Evolutionary conservation across 768 basidiomycete species (phyloP).

Genomic region (Trametes cingulata): DNA sequence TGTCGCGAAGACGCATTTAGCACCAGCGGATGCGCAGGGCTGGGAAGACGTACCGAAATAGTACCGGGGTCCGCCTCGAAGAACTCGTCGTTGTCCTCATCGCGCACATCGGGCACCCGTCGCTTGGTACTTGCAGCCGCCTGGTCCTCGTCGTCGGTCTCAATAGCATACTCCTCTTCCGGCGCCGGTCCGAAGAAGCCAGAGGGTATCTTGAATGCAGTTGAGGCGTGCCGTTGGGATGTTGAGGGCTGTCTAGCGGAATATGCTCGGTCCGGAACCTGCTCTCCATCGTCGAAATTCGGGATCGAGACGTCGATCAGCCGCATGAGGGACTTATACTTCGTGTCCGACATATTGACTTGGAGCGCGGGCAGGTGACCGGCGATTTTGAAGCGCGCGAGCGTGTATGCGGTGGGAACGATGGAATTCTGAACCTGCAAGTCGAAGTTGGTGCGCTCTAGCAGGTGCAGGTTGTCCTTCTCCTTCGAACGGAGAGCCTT

Average conservation of each 20-base stretch:
- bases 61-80: conserved; percentile 69
- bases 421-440: conserved; percentile 92
- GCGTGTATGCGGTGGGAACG: conserved; percentile 75
- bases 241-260: conserved; percentile 7
- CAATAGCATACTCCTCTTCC: conserved; percentile 69
- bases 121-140: conserved; percentile 13
- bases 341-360: conserved; percentile 87
- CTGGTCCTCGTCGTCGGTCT: conserved; percentile 48
- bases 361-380: conserved; percentile 86
- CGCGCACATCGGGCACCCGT: conserved; percentile 32
- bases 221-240: conserved; percentile 22
- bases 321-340: conserved; percentile 91
- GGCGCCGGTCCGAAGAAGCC: conserved; percentile 51
- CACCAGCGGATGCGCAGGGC: conserved; percentile 1
- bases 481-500: conserved; percentile 66
- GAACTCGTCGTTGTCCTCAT: conserved; percentile 58
- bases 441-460: conserved; percentile 91
- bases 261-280: conserved; percentile 18
- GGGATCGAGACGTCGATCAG: conserved; percentile 91
- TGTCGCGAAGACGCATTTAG: conserved; percentile 19
- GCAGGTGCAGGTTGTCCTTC: conserved; percentile 70
- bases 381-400: conserved; percentile 87
- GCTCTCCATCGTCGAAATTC: conserved; percentile 53
- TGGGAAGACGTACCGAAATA: conserved; percentile 39
- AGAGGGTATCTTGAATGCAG: conserved; percentile 53